Percentiles rank a stretch among this genome's conserved stretches.
Conservation (phyloP, 1,139 yeast species). For the Candida sp. region DNA sequence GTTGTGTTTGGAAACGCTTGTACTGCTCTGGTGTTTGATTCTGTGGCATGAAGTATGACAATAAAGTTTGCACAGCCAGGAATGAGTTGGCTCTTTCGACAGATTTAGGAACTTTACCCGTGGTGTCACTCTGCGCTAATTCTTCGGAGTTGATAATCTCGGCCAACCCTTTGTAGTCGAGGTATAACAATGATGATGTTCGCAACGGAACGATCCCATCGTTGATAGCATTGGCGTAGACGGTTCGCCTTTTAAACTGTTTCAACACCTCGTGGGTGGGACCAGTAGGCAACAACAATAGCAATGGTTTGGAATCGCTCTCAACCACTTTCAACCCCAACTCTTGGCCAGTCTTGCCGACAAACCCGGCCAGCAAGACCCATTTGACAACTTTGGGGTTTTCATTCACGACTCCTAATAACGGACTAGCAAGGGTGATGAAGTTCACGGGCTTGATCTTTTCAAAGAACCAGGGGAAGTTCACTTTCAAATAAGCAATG, state of each 20-base stretch:
- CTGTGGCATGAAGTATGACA: constrained; percentile 51
- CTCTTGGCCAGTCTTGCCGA: constrained; percentile 95
- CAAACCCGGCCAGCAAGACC: constrained; percentile 86
- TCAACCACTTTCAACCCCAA: constrained; percentile 61
- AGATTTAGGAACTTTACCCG: constrained; percentile 11
- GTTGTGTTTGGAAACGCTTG: constrained; percentile 33
- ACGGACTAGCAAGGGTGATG: constrained; percentile 85
- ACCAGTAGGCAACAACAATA: constrained; percentile 78
- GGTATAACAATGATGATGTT: constrained; percentile 79
- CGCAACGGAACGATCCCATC: constrained; percentile 96
- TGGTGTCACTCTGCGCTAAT: constrained; percentile 4
- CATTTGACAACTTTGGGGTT: constrained; percentile 88
- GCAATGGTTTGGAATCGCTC: constrained; percentile 57
- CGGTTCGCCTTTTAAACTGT: constrained; percentile 68
- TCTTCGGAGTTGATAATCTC: constrained; percentile 41
- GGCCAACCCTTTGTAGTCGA: constrained; percentile 55
- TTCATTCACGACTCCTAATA: constrained; percentile 83
- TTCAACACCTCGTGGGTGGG: constrained; percentile 73
- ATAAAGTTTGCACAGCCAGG: constrained; percentile 47
- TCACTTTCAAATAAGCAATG: constrained; percentile 68
- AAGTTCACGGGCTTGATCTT: constrained; percentile 78
- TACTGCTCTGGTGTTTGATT: constrained; percentile 29
- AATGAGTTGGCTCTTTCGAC: constrained; percentile 13
- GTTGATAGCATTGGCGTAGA: constrained; percentile 79
- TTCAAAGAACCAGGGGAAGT: constrained; percentile 74